Evolutionary conservation across 148 eudicot species (phyloP).

Genomic region (Salicornia ramosissima): DNA sequence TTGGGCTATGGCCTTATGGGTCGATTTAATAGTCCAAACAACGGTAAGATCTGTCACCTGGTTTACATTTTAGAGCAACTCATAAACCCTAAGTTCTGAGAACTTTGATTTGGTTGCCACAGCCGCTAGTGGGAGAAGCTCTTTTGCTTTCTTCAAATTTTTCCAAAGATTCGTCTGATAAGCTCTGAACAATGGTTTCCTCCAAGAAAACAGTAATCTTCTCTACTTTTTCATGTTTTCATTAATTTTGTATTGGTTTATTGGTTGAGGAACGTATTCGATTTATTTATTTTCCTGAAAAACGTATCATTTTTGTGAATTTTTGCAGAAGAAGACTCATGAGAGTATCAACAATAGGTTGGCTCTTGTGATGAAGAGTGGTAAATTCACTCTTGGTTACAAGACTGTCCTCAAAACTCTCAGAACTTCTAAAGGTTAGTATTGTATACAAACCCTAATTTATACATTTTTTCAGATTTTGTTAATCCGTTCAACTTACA

Average conservation of each 20-base stretch:
- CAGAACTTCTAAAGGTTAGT: conserved; percentile 42
- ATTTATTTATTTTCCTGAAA: neutral
- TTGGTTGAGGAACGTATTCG: neutral
- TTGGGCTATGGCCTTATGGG: too few relatives aligned
- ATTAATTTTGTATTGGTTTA: neutral
- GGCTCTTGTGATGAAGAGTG: conserved; percentile 68
- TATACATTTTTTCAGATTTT: too few relatives aligned
- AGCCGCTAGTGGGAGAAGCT: too few relatives aligned
- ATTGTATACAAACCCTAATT: neutral
- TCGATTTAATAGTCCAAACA: too few relatives aligned
- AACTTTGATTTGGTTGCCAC: too few relatives aligned
- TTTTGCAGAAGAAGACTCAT: conserved; percentile 59
- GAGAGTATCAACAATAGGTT: conserved; percentile 59
- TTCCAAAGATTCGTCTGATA: neutral
- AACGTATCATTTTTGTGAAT: too few relatives aligned
- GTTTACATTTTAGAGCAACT: too few relatives aligned
- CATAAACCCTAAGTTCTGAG: too few relatives aligned
- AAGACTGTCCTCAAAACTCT: conserved; percentile 57
- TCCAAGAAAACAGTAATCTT: conserved; percentile 47
- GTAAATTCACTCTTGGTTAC: conserved; percentile 53
- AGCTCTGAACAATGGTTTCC: conserved; percentile 35
- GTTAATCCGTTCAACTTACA: neutral
- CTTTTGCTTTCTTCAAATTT: too few relatives aligned
- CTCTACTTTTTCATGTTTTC: neutral
- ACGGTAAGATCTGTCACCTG: too few relatives aligned